phyloP scores from a whole-genome alignment of 768 basidiomycete genomes.

The Arthromyces matolae region DNA sequence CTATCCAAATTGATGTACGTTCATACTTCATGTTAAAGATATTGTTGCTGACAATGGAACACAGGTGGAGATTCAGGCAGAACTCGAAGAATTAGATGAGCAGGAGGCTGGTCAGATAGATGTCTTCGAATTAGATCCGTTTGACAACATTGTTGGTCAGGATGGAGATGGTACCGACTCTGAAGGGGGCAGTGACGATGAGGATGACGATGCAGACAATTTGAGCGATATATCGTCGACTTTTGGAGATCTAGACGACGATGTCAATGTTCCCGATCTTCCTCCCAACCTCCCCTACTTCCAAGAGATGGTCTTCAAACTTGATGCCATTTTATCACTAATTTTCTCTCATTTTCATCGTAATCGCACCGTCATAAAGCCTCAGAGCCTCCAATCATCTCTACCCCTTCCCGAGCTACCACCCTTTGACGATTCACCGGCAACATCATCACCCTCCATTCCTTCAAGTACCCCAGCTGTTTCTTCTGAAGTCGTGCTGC shows the following conservation, averaged over 20 bases:
- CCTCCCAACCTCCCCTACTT: conserved; percentile 63
- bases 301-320: conserved; percentile 85
- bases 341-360: conserved; percentile 83
- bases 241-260: conserved; percentile 47
- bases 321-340: conserved; percentile 83
- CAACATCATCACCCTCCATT: conserved; percentile 26
- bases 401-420: conserved; percentile 35
- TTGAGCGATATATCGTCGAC: conserved; percentile 80
- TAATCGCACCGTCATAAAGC: conserved; percentile 28
- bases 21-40: background rate
- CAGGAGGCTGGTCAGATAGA: conserved; percentile 51
- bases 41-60: background rate
- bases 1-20: conserved; percentile 91
- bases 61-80: conserved; percentile 96
- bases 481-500: conserved; percentile 16
- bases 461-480: conserved; percentile 15
- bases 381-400: conserved; percentile 19
- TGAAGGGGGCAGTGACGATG: conserved; percentile 50
- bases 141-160: conserved; percentile 80
- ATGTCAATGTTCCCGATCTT: conserved; percentile 34
- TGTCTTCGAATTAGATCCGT: conserved; percentile 78
- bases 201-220: conserved; percentile 34
- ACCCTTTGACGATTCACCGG: conserved; percentile 21
- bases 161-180: conserved; percentile 59
- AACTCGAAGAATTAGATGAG: conserved; percentile 86